Percentiles rank a stretch among this genome's conserved stretches.
Conservation (phyloP, 768 basidiomycete species). For the Phylloporus sp. region DNA sequence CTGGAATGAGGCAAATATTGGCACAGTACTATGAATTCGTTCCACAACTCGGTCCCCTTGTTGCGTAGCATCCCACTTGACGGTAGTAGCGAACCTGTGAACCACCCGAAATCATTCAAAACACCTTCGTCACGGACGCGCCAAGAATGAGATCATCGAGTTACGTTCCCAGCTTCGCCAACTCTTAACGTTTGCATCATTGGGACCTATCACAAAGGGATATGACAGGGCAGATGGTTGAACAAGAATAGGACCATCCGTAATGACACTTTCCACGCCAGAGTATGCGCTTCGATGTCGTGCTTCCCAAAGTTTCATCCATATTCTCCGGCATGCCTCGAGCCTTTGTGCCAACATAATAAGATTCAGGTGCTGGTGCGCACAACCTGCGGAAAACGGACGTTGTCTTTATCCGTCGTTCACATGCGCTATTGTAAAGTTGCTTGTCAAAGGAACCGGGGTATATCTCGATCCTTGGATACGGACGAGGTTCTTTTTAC, state of each 20-base stretch:
- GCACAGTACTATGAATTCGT: constrained; percentile 61
- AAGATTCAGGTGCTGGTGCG: constrained; percentile 70
- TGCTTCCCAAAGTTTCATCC: background rate
- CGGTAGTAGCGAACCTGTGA: constrained; percentile 68
- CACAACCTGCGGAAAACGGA: background rate
- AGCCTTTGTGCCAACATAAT: constrained; percentile 68
- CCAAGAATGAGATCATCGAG: constrained; percentile 53
- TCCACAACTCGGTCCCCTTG: constrained; percentile 77
- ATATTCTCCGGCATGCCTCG: constrained; percentile 50
- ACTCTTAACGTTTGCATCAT: constrained; percentile 64
- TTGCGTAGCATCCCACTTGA: constrained; percentile 69
- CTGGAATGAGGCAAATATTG: constrained; percentile 64
- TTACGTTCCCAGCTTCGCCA: too few species aligned
- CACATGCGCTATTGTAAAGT: constrained; percentile 34
- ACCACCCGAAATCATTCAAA: constrained; percentile 60
- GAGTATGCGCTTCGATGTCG: constrained; percentile 31
- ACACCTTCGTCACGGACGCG: too few species aligned
- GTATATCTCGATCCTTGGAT: constrained; percentile 67
- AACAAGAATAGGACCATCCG: constrained; percentile 62
- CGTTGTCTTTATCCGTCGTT: constrained; percentile 19
- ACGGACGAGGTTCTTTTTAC: constrained; percentile 68
- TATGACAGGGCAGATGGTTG: constrained; percentile 72
- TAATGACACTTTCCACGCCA: constrained; percentile 60
- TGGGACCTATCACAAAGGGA: constrained; percentile 74
- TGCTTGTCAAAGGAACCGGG: constrained; percentile 77